A percentile compares a stretch with the other conserved stretches of the same genome.
phyloP scores from a whole-genome alignment of 2,329 filamentous ascomycete species.

The Aureobasidium sp. region DNA sequence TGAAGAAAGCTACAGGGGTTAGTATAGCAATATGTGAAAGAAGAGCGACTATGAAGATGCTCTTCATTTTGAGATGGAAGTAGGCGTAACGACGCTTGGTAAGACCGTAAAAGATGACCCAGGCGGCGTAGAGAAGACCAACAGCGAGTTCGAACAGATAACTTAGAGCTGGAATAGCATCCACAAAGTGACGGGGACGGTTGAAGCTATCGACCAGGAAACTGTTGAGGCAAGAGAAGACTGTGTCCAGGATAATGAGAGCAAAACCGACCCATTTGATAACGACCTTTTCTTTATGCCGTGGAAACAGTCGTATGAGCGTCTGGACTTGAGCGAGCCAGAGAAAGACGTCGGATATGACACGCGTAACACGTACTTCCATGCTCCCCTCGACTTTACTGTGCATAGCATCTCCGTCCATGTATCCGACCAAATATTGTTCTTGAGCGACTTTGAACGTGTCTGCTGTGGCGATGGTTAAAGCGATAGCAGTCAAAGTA shows the following conservation, averaged over 20 bases:
- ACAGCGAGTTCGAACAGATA: slow-evolving; percentile 87
- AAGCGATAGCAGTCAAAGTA: slow-evolving; percentile 63
- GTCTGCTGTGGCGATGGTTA: slow-evolving; percentile 89
- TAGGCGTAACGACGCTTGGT: slow-evolving; percentile 88
- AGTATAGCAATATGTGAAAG: slow-evolving; percentile 76
- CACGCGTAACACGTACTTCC: slow-evolving; percentile 80
- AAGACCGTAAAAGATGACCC: slow-evolving; percentile 89
- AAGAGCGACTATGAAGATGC: slow-evolving; percentile 72
- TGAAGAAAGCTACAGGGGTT: slow-evolving; percentile 87
- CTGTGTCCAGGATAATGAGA: slow-evolving; percentile 80
- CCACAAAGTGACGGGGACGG: slow-evolving; percentile 69
- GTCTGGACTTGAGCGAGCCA: slow-evolving; percentile 98
- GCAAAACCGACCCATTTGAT: slow-evolving; percentile 99
- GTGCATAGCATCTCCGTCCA: slow-evolving; percentile 71
- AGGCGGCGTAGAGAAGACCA: slow-evolving; percentile 81
- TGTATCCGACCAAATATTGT: slow-evolving; percentile 73
- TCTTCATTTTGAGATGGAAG: slow-evolving; percentile 84
- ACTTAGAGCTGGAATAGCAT: slow-evolving; percentile 83
- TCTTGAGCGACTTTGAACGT: slow-evolving; percentile 77
- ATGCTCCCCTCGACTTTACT: slow-evolving; percentile 72
- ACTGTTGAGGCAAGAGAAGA: slow-evolving; percentile 87
- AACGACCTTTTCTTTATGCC: slow-evolving; percentile 93
- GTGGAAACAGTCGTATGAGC: slow-evolving; percentile 87
- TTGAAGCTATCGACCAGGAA: slow-evolving; percentile 58
- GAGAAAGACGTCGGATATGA: slow-evolving; percentile 92